These are phyloP conservation scores for Carex cristatella DNA, from an alignment of 176 grass and related monocot species.

Conservation along the genomic window DNA sequence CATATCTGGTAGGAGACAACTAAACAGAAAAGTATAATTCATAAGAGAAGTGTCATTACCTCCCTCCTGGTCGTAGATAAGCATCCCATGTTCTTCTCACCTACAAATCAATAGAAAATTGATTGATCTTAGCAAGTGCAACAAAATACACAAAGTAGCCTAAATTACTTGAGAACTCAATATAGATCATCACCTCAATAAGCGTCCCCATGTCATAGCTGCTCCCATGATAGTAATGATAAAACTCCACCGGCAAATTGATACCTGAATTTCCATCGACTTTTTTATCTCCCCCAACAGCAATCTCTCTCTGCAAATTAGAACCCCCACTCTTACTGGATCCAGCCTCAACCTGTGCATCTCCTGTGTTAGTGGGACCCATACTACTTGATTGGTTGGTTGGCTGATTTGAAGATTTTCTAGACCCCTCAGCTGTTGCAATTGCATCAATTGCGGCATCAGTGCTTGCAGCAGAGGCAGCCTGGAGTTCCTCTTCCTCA, in stretches of 20 bases:
- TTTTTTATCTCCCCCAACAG: slow-evolving; percentile 33
- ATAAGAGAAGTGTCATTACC: slow-evolving; percentile 30
- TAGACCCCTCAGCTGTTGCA: slow-evolving; percentile 77
- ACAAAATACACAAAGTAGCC: neutral
- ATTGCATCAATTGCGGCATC: slow-evolving; percentile 84
- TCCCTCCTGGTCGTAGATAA: slow-evolving; percentile 79
- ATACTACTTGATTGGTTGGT: slow-evolving; percentile 28
- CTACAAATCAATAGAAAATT: slow-evolving; percentile 47
- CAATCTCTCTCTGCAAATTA: neutral
- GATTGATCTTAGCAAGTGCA: neutral
- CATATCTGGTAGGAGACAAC: neutral
- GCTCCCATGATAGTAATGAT: slow-evolving; percentile 94
- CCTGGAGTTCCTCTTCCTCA: slow-evolving; percentile 93
- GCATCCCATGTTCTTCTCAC: slow-evolving; percentile 95
- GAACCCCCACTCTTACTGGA: slow-evolving; percentile 34
- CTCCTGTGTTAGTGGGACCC: slow-evolving; percentile 24
- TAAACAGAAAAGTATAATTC: neutral
- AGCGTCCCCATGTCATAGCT: slow-evolving; percentile 94
- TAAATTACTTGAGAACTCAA: slow-evolving; percentile 20
- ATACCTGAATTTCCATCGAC: slow-evolving; percentile 41
- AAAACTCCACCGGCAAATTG: slow-evolving; percentile 90
- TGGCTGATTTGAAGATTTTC: slow-evolving; percentile 39
- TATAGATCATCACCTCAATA: slow-evolving; percentile 72
- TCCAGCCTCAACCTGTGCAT: slow-evolving; percentile 21
- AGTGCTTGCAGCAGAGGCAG: slow-evolving; percentile 62